A percentile compares a stretch with the other conserved stretches of the same genome.
Evolutionary conservation across 164 flowering plant genomes (phyloP).

Genomic region (Chloranthus sessilifolius): DNA sequence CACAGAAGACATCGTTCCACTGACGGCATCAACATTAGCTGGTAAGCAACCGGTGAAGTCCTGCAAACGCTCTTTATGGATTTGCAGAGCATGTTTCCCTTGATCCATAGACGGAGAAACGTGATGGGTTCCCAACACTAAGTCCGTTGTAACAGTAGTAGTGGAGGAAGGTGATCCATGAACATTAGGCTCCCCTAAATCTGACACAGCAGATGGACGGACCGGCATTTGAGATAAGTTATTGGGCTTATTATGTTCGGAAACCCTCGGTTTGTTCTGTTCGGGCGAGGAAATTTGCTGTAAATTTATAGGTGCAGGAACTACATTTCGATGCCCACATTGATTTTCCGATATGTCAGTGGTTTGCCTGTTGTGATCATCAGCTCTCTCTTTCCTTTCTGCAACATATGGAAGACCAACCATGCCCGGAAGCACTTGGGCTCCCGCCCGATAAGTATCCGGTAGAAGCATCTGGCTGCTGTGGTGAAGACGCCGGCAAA

Average conservation of each 20-base stretch:
- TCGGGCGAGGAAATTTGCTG: constrained; percentile 12
- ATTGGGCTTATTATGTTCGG: constrained; percentile 23
- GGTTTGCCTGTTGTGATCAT: constrained; percentile 8
- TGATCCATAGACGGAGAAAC: constrained; percentile 20
- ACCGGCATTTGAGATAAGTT: constrained; percentile 16
- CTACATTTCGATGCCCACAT: constrained; percentile 16
- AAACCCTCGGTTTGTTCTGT: constrained; percentile 8
- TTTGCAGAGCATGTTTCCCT: constrained; percentile 15
- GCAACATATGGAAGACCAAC: constrained; percentile 28
- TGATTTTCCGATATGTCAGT: constrained; percentile 21
- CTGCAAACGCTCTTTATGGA: constrained; percentile 15
- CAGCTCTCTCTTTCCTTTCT: constrained; percentile 20
- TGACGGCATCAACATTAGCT: constrained; percentile 17
- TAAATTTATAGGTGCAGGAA: constrained; percentile 20
- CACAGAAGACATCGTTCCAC: neutral
- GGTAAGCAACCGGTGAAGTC: constrained; percentile 22
- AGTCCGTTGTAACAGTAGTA: constrained; percentile 62
- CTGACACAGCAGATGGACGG: constrained; percentile 14
- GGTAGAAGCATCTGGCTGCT: constrained; percentile 14
- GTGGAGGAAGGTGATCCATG: constrained; percentile 35
- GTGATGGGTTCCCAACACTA: constrained; percentile 44
- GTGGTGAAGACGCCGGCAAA: constrained; percentile 50
- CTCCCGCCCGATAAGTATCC: constrained; percentile 13
- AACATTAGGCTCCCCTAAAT: constrained; percentile 12
- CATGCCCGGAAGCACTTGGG: constrained; percentile 23